Conservation (phyloP, 768 basidiomycete genomes). For the Neoboletus subvelutipes region DNA sequence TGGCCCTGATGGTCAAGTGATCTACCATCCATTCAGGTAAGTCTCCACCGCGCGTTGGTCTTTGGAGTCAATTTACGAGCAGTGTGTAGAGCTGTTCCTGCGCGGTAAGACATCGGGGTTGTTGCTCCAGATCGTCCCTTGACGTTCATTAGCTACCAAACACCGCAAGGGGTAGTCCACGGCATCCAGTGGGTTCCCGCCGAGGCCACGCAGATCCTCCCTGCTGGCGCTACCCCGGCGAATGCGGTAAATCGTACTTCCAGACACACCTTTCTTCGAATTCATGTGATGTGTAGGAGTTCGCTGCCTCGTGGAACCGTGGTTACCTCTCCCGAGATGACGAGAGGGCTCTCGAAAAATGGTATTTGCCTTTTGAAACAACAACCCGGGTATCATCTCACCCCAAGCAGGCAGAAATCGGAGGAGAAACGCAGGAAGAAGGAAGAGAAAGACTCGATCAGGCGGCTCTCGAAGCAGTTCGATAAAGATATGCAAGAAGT, state of each 20-base stretch:
- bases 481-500: constrained; percentile 49
- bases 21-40: constrained; percentile 77
- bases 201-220: constrained; percentile 63
- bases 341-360: constrained; percentile 43
- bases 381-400: constrained; percentile 13
- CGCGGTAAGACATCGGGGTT: constrained; percentile 51
- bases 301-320: constrained; percentile 56
- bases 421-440: constrained; percentile 54
- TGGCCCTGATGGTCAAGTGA: constrained; percentile 56
- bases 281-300: constrained; percentile 43
- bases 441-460: constrained; percentile 45
- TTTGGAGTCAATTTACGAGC: constrained; percentile 13
- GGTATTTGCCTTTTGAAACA: constrained; percentile 35
- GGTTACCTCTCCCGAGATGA: constrained; percentile 40
- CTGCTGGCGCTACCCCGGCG: constrained; percentile 59
- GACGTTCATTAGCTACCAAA: constrained; percentile 58
- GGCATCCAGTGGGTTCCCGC: constrained; percentile 67
- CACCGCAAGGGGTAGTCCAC: constrained; percentile 60
- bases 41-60: constrained; percentile 21
- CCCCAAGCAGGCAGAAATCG: constrained; percentile 42
- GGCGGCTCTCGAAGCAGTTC: constrained; percentile 37
- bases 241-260: constrained; percentile 42
- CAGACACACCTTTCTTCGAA: neutral
- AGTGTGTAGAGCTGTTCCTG: constrained; percentile 62
- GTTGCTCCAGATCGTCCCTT: constrained; percentile 3